These are phyloP conservation scores for Fusarium abutilonis DNA, from an alignment of 2,329 filamentous ascomycete species.

Conservation along the genomic window DNA sequence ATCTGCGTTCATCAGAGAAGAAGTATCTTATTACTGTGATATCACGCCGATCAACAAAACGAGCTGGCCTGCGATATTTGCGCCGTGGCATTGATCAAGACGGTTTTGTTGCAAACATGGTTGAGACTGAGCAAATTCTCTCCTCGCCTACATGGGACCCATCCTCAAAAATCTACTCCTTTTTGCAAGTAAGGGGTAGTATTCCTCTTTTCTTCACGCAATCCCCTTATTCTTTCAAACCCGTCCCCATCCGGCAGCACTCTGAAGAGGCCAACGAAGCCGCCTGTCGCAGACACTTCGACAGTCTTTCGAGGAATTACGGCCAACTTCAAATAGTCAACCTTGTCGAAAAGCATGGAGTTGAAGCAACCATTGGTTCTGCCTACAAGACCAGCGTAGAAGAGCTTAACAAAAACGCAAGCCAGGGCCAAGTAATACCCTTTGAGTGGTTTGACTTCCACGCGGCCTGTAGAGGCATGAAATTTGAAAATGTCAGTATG, in stretches of 20 bases:
- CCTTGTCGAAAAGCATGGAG: constrained; percentile 87
- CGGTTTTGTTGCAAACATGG: constrained; percentile 86
- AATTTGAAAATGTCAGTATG: constrained; percentile 91
- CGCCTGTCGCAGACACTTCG: constrained; percentile 84
- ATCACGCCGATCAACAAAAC: constrained; percentile 85
- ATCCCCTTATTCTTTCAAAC: constrained; percentile 91
- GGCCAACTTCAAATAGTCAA: constrained; percentile 81
- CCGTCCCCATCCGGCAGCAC: constrained; percentile 82
- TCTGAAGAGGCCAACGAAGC: constrained; percentile 80
- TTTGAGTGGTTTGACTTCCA: constrained; percentile 99
- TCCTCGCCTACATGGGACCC: constrained; percentile 74
- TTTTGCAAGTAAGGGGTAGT: constrained; percentile 87
- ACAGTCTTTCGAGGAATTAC: constrained; percentile 73
- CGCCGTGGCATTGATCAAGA: constrained; percentile 91
- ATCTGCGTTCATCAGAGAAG: constrained; percentile 61
- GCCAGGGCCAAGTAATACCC: constrained; percentile 53
- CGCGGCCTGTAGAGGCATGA: constrained; percentile 91
- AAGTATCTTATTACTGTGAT: constrained; percentile 86
- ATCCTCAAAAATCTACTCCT: constrained; percentile 75
- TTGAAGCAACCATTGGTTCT: constrained; percentile 81
- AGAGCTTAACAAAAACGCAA: constrained; percentile 70
- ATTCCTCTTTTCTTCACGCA: constrained; percentile 97
- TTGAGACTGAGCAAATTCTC: constrained; percentile 95
- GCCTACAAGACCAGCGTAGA: constrained; percentile 77
- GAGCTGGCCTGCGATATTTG: constrained; percentile 89